These are phyloP conservation scores for Dactylis glomerata DNA, from an alignment of 176 grass and related monocot species.

Conservation along the genomic window DNA sequence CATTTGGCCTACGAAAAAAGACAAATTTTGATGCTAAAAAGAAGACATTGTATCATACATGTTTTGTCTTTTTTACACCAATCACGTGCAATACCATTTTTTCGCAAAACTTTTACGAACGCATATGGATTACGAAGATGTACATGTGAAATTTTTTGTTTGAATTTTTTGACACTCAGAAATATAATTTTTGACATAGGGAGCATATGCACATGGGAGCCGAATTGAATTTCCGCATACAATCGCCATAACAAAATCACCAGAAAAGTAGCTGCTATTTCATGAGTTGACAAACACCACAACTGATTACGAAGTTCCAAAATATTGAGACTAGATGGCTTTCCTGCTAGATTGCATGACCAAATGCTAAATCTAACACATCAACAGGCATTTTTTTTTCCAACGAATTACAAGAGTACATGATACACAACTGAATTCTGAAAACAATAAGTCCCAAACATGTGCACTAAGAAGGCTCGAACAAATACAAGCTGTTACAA, in stretches of 20 bases:
- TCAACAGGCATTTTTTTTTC: constrained; percentile 1
- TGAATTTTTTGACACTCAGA: too few relatives aligned
- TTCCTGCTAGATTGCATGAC: neutral
- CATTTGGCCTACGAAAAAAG: too few relatives aligned
- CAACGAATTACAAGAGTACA: constrained; percentile 41
- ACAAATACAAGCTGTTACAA: constrained; percentile 44
- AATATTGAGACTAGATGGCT: neutral
- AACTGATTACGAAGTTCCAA: neutral
- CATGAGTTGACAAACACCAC: neutral
- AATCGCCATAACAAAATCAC: neutral
- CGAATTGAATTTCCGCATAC: too few relatives aligned
- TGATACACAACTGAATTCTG: constrained; percentile 33
- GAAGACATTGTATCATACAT: too few relatives aligned
- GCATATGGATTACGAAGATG: too few relatives aligned
- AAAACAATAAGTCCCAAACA: constrained; percentile 6
- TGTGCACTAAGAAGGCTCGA: constrained; percentile 21
- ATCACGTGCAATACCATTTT: too few relatives aligned
- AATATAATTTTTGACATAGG: too few relatives aligned
- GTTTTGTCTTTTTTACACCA: too few relatives aligned
- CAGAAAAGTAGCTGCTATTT: neutral
- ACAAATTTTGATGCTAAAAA: too few relatives aligned
- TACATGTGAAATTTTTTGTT: too few relatives aligned
- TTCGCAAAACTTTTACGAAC: too few relatives aligned
- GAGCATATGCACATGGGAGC: too few relatives aligned
- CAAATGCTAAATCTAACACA: constrained; percentile 1